Base-by-base conservation (phyloP, 768 basidiomycete genomes). In the Termitomyces sp. region DNA sequence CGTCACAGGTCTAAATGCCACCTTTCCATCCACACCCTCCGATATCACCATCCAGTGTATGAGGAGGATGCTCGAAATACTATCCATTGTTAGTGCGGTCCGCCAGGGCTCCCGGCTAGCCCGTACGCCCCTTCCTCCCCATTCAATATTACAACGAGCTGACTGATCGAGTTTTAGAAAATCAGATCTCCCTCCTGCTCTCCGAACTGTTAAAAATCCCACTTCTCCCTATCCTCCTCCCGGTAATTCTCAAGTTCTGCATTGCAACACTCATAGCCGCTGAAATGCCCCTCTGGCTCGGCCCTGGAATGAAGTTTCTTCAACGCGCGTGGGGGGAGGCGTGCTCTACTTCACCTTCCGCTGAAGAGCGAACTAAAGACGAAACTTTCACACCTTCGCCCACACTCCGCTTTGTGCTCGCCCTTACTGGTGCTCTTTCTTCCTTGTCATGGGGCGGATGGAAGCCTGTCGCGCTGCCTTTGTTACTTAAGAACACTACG, bases 391-490 rank as follows among this genome's bases (percentile, higher is more conserved):
- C 31, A 25, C 5, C 36, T 6, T 22, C 7, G 7, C 20, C 54
- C 10, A 40, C n/a, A 15, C 32, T 58, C 39, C 25, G 48, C 7
- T 83, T 88, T 56, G 81, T 79, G 1, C 57, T 84, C 2, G 75
- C 77, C 29, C 68, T 92, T 5, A 77, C 82, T 27, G 84, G 85
- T 0, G 72, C 79, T 5, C 77, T 92, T 7, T 77, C 84, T 2
- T 84, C 86, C 45, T 68, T 85, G 5, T 76, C 75, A 0, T 93
- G 89, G 88, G 82, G 82, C 18, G 91, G 89, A 2, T 92, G 89
- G 89, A 89, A 84, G 64, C 72, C 82, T 31, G 66, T 91, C 10
- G 87, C 80, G 13, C 64, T 86, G 2, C 86, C 89, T 1, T 67
- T 76, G 12, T 63, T 90, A n/a, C 61, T 83, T 13, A 82, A 80